A percentile compares a stretch with the other conserved stretches of the same genome.
These are phyloP conservation scores for Dendrobium chrysotoxum DNA, from an alignment of 106 monocot species.

Conservation along the genomic window DNA sequence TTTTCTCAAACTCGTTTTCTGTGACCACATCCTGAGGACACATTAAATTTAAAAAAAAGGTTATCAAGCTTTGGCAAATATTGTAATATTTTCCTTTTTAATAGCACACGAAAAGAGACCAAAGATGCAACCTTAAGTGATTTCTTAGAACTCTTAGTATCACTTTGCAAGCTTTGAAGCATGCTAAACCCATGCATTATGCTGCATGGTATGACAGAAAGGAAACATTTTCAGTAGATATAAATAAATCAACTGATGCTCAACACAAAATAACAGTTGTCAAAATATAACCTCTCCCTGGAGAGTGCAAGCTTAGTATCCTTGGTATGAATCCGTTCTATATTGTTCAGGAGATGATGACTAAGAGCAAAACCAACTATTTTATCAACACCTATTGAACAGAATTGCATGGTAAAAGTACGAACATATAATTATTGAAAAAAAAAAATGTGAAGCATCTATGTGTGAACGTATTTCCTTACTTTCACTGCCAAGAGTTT, in stretches of 20 bases:
- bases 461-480: constrained; percentile 15
- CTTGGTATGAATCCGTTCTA: constrained; percentile 14
- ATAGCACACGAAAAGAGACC: neutral
- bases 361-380: constrained; percentile 88
- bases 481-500: constrained; percentile 87
- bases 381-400: constrained; percentile 71
- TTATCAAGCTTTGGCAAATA: neutral
- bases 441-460: neutral
- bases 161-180: constrained; percentile 51
- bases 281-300: constrained; percentile 24
- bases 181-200: constrained; percentile 52
- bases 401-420: neutral
- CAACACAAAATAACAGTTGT: neutral
- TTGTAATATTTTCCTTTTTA: neutral
- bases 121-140: constrained; percentile 52
- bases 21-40: constrained; percentile 67
- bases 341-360: constrained; percentile 57
- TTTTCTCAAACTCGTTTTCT: constrained; percentile 86
- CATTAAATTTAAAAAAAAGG: neutral
- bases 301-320: constrained; percentile 60
- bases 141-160: constrained; percentile 69
- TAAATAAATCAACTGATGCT: neutral
- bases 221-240: neutral
- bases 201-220: constrained; percentile 26
- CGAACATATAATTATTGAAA: neutral